Percentiles rank a stretch among this genome's conserved stretches.
Conservation (phyloP, 257 asterid species). For the Jasminum sambac region DNA sequence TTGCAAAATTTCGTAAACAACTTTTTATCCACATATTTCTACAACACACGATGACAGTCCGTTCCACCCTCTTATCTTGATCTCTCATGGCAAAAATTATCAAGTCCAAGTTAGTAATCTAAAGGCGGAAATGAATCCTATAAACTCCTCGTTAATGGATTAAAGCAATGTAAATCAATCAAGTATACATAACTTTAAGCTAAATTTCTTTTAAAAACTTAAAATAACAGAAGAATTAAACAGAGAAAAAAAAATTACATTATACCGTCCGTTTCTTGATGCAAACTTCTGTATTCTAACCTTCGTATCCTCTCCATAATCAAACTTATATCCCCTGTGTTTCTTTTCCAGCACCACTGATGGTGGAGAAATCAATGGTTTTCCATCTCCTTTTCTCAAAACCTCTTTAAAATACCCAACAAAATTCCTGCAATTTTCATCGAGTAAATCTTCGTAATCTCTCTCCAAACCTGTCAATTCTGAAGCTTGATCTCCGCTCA, state of each 20-base stretch:
- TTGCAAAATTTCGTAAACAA: neutral
- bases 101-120: neutral
- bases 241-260: slow-evolving; percentile 56
- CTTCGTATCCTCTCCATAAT: slow-evolving; percentile 26
- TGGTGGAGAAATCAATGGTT: slow-evolving; percentile 37
- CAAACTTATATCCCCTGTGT: slow-evolving; percentile 11
- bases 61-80: neutral
- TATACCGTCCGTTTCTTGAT: slow-evolving; percentile 65
- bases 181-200: neutral
- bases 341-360: slow-evolving; percentile 24
- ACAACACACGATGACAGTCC: neutral
- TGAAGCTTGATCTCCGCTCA: slow-evolving; percentile 53
- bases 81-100: neutral
- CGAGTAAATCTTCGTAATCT: slow-evolving; percentile 53
- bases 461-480: slow-evolving; percentile 63
- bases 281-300: slow-evolving; percentile 35
- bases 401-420: slow-evolving; percentile 50
- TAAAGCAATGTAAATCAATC: too few species aligned
- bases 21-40: too few species aligned
- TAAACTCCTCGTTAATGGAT: too few species aligned
- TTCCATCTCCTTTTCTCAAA: slow-evolving; percentile 29
- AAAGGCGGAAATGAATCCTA: too few species aligned
- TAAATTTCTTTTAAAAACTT: neutral
- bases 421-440: slow-evolving; percentile 53
- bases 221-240: neutral